Evolutionary conservation across 139 green algal genomes (phyloP).

Genomic region (Zygnema cylindricum): DNA sequence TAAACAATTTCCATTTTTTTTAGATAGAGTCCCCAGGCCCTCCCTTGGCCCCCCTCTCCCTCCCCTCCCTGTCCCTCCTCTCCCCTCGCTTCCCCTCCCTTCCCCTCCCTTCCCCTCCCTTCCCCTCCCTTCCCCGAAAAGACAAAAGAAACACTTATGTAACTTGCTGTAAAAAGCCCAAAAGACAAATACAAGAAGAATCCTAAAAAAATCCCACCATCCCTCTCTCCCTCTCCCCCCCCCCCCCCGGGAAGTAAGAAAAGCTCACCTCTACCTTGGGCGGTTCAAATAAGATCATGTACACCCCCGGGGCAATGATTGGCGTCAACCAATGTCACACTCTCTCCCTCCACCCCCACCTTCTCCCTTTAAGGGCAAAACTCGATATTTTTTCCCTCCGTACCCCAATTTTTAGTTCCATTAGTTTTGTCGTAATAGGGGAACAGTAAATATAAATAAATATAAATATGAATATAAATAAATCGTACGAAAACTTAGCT

Average conservation of each 20-base stretch:
- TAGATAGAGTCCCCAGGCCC: too few species aligned
- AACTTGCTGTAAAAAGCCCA: too few species aligned
- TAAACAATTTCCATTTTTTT: too few species aligned
- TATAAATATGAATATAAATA: too few species aligned
- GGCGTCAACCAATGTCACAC: constrained; percentile 86
- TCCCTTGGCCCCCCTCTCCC: too few species aligned
- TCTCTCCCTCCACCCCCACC: constrained; percentile 57
- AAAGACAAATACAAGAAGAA: too few species aligned
- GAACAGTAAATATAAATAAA: constrained; percentile 58
- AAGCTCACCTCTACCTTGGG: constrained; percentile 43
- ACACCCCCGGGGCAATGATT: constrained; percentile 92
- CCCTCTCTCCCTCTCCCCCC: too few species aligned
- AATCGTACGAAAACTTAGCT: constrained; percentile 46
- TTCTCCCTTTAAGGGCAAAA: constrained; percentile 9
- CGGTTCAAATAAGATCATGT: constrained; percentile 60
- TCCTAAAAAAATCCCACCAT: neutral
- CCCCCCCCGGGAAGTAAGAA: too few species aligned
- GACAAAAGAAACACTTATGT: neutral
- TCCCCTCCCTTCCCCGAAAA: too few species aligned
- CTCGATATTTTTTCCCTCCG: constrained; percentile 27
- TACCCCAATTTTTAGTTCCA: constrained; percentile 39
- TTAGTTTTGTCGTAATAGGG: constrained; percentile 55
- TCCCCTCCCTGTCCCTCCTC: too few species aligned
- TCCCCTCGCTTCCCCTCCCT: too few species aligned
- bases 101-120: too few species aligned